A percentile compares a stretch with the other conserved stretches of the same genome.
Conservation (phyloP, 164 flowering plant genomes). For the Vitis cinerea region DNA sequence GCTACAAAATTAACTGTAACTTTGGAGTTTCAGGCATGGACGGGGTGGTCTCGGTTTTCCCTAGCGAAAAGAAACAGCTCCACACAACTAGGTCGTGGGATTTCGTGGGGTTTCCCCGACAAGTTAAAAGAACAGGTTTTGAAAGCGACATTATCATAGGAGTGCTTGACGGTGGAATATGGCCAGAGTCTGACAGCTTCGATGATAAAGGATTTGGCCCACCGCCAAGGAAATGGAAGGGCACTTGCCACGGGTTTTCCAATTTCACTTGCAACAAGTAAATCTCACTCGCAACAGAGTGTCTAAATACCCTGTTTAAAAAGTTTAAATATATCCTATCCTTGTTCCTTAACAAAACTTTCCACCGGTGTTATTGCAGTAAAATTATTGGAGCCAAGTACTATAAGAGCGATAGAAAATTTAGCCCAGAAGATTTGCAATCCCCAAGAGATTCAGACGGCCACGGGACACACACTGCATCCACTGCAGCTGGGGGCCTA, state of each 20-base stretch:
- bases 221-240: conserved; percentile 57
- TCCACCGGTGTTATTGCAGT: conserved; percentile 12
- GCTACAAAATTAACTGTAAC: background rate
- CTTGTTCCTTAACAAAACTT: too few relatives aligned
- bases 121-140: conserved; percentile 9
- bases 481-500: conserved; percentile 44
- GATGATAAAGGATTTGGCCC: conserved; percentile 48
- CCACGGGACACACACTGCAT: conserved; percentile 58
- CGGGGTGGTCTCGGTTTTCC: conserved; percentile 46
- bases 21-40: conserved; percentile 20
- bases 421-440: background rate
- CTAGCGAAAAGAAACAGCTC: conserved; percentile 22
- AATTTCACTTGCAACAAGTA: conserved; percentile 75
- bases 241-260: conserved; percentile 33
- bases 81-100: conserved; percentile 62
- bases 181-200: conserved; percentile 67
- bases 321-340: too few relatives aligned
- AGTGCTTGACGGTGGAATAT: conserved; percentile 51
- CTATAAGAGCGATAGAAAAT: conserved; percentile 12
- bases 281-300: background rate
- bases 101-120: conserved; percentile 32
- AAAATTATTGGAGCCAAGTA: conserved; percentile 51
- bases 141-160: conserved; percentile 50
- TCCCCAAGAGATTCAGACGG: conserved; percentile 43
- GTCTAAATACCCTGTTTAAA: too few relatives aligned